Percentiles rank a stretch among this genome's conserved stretches.
These are phyloP conservation scores for Aurifilum marmelostoma DNA, from an alignment of 2,329 filamentous ascomycete genomes.

Conservation along the genomic window DNA sequence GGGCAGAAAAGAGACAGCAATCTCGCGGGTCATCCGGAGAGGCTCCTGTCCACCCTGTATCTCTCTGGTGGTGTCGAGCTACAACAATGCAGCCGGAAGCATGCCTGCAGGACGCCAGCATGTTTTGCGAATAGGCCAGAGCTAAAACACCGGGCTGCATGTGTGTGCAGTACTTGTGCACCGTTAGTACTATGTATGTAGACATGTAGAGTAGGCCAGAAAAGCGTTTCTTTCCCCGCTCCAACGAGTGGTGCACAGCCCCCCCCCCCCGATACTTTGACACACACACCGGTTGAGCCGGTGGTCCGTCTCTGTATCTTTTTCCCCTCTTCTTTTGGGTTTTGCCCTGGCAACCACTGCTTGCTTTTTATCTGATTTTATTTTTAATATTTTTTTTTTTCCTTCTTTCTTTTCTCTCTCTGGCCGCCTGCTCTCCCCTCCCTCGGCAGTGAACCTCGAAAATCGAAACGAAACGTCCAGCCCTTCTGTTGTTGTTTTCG, in stretches of 20 bases:
- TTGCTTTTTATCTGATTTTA: too few relatives aligned
- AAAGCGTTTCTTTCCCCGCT: not conserved
- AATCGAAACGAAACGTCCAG: too few relatives aligned
- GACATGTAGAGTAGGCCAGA: not conserved
- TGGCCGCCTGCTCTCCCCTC: too few relatives aligned
- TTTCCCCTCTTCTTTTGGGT: too few relatives aligned
- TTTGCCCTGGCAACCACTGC: too few relatives aligned
- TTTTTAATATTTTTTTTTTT: not conserved
- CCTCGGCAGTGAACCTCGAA: not conserved
- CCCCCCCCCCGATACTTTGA: too few relatives aligned
- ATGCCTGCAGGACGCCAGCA: not conserved
- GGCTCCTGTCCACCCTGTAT: not conserved
- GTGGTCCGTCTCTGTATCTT: not conserved
- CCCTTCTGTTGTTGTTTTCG: not conserved
- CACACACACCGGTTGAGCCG: not conserved
- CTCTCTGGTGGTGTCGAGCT: not conserved
- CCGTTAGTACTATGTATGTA: not conserved
- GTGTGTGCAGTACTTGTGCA: not conserved
- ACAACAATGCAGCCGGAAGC: not conserved
- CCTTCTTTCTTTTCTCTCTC: not conserved
- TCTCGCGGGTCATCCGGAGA: not conserved
- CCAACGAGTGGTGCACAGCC: not conserved
- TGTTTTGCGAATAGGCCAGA: not conserved
- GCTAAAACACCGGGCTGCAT: not conserved
- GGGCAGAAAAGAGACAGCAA: not conserved